phyloP scores from a whole-genome alignment of 257 asterid species.

The Phtheirospermum japonicum region DNA sequence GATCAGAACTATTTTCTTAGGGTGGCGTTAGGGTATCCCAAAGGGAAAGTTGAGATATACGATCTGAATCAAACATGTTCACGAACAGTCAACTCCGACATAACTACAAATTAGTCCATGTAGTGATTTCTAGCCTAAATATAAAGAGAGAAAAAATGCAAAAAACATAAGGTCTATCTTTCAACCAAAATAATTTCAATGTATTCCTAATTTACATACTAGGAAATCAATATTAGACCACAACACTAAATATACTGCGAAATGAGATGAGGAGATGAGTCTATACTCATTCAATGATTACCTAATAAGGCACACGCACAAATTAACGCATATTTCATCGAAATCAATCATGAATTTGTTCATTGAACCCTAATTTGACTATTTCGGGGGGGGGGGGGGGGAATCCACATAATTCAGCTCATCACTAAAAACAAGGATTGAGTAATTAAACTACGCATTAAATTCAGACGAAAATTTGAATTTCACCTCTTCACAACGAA shows the following conservation, averaged over 20 bases:
- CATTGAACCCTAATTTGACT: background rate
- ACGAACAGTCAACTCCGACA: background rate
- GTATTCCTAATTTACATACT: no score
- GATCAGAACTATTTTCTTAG: background rate
- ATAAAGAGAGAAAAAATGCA: no score
- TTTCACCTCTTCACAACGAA: slow-evolving; percentile 64
- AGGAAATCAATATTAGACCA: no score
- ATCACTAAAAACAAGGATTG: background rate
- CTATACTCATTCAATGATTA: no score
- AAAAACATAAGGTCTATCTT: background rate
- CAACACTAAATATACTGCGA: no score
- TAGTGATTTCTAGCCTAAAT: no score
- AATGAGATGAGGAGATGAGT: no score
- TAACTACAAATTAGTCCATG: slow-evolving; percentile 5
- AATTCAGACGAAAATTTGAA: background rate
- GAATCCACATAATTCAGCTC: no score
- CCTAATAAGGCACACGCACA: background rate
- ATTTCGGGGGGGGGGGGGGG: no score
- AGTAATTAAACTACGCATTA: background rate
- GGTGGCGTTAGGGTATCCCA: background rate
- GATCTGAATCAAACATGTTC: background rate
- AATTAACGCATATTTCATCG: background rate
- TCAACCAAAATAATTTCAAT: background rate
- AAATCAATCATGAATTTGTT: slow-evolving; percentile 1
- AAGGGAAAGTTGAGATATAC: background rate